These are phyloP conservation scores for Ramichloridium luteum DNA, from an alignment of 2,329 filamentous ascomycete species.

Conservation along the genomic window DNA sequence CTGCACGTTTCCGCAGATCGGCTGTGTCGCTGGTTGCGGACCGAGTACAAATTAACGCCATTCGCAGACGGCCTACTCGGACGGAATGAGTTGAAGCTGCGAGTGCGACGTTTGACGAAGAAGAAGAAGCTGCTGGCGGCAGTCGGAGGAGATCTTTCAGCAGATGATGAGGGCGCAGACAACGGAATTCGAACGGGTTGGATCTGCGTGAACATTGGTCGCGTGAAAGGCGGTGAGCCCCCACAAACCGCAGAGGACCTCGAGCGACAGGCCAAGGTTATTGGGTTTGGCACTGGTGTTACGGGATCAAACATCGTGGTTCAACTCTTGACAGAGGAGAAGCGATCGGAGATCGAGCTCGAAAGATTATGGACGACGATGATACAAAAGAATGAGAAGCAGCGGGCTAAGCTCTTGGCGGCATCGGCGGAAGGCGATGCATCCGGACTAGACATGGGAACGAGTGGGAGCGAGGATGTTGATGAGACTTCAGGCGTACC, in stretches of 20 bases:
- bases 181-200: constrained; percentile 87
- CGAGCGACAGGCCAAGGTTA: constrained; percentile 43
- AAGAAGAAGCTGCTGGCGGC: constrained; percentile 70
- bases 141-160: constrained; percentile 45
- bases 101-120: constrained; percentile 66
- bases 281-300: constrained; percentile 60
- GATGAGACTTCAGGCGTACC: too few species aligned
- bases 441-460: too few species aligned
- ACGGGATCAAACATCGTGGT: constrained; percentile 52
- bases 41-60: constrained; percentile 57
- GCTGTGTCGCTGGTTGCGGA: constrained; percentile 75
- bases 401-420: too few species aligned
- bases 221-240: constrained; percentile 56
- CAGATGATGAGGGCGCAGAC: constrained; percentile 49
- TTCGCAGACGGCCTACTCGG: constrained; percentile 81
- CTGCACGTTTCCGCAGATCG: constrained; percentile 81
- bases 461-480: too few species aligned
- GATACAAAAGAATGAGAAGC: constrained; percentile 13
- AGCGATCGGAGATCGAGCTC: constrained; percentile 53
- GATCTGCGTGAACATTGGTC: constrained; percentile 86
- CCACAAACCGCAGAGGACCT: constrained; percentile 31
- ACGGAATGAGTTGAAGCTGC: constrained; percentile 81
- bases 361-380: constrained; percentile 47
- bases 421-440: too few species aligned
- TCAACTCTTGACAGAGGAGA: constrained; percentile 61